These are phyloP conservation scores for Phyllosticta capitalensis DNA, from an alignment of 2,329 filamentous ascomycete genomes.

Conservation along the genomic window DNA sequence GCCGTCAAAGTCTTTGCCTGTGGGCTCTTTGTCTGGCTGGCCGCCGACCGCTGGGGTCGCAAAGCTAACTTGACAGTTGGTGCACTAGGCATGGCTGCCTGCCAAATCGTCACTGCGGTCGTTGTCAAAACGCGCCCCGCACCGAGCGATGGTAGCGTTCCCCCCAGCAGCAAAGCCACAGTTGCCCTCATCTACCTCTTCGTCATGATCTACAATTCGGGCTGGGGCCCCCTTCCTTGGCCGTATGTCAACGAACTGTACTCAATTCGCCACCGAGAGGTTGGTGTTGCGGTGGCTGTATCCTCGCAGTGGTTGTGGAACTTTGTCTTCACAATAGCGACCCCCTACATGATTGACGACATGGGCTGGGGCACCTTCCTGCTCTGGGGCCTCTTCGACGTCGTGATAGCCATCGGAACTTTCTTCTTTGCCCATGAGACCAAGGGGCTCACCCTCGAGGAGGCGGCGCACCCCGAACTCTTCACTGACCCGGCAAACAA, in stretches of 20 bases:
- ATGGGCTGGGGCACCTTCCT: conserved; percentile 38
- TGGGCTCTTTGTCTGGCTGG: conserved; percentile 42
- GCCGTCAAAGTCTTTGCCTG: conserved; percentile 47
- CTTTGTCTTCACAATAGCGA: conserved; percentile 41
- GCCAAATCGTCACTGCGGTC: conserved; percentile 24
- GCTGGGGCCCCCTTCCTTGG: conserved; percentile 46
- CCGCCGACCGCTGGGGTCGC: conserved; percentile 42
- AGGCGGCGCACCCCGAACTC: conserved; percentile 20
- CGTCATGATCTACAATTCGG: conserved; percentile 44
- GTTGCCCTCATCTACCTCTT: conserved; percentile 47
- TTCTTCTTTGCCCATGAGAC: conserved; percentile 31
- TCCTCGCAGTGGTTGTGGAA: conserved; percentile 44
- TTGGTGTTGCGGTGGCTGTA: conserved; percentile 41
- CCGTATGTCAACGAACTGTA: conserved; percentile 46
- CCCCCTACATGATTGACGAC: conserved; percentile 41
- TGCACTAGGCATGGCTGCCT: conserved; percentile 25
- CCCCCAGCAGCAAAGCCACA: conserved; percentile 37
- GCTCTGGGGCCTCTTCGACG: conserved; percentile 38
- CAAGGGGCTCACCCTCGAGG: conserved; percentile 25
- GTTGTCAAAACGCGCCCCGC: conserved; percentile 21
- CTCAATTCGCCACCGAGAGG: conserved; percentile 41
- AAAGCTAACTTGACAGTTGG: conserved; percentile 23
- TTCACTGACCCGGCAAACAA: background rate
- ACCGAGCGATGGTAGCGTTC: conserved; percentile 17
- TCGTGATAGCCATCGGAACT: conserved; percentile 32